phyloP scores from a whole-genome alignment of 108 stramenopile genomes.

The Asterionellopsis glacialis region DNA sequence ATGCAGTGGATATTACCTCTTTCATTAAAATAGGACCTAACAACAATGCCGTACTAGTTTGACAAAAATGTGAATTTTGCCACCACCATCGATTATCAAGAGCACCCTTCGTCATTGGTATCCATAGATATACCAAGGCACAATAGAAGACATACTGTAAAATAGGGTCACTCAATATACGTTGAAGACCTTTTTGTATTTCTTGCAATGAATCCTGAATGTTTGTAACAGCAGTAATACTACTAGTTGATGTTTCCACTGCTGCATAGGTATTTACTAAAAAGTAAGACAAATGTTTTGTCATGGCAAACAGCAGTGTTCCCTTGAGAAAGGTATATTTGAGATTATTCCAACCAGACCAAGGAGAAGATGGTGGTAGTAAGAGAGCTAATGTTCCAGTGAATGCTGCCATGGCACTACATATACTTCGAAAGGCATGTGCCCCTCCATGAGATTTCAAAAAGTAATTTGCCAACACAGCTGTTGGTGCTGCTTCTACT shows the following conservation, averaged over 20 bases:
- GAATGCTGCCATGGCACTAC: slow-evolving; percentile 47
- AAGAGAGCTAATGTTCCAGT: slow-evolving; percentile 39
- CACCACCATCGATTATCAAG: slow-evolving; percentile 40
- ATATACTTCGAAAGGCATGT: slow-evolving; percentile 59
- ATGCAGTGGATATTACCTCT: slow-evolving; percentile 53
- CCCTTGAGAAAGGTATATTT: slow-evolving; percentile 37
- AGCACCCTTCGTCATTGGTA: slow-evolving; percentile 18
- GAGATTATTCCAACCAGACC: slow-evolving; percentile 10
- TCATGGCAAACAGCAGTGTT: slow-evolving; percentile 62
- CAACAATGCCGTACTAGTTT: slow-evolving; percentile 11
- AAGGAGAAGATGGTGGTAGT: slow-evolving; percentile 8
- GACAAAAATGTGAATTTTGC: neutral
- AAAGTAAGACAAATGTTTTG: slow-evolving; percentile 69
- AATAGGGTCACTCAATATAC: slow-evolving; percentile 63
- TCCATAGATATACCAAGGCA: slow-evolving; percentile 64
- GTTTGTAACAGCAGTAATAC: slow-evolving; percentile 52
- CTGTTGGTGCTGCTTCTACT: slow-evolving; percentile 43
- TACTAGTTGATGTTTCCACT: no score
- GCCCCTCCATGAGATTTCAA: slow-evolving; percentile 77
- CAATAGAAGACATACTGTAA: slow-evolving; percentile 80
- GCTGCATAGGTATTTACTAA: slow-evolving; percentile 36
- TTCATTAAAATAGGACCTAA: slow-evolving; percentile 62
- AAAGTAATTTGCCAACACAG: slow-evolving; percentile 77
- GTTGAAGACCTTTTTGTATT: slow-evolving; percentile 54
- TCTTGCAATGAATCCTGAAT: slow-evolving; percentile 57